Percentiles rank a stretch among this genome's conserved stretches.
Evolutionary conservation across 2,329 filamentous ascomycete species (phyloP).

Genomic region (Botrytis porri): DNA sequence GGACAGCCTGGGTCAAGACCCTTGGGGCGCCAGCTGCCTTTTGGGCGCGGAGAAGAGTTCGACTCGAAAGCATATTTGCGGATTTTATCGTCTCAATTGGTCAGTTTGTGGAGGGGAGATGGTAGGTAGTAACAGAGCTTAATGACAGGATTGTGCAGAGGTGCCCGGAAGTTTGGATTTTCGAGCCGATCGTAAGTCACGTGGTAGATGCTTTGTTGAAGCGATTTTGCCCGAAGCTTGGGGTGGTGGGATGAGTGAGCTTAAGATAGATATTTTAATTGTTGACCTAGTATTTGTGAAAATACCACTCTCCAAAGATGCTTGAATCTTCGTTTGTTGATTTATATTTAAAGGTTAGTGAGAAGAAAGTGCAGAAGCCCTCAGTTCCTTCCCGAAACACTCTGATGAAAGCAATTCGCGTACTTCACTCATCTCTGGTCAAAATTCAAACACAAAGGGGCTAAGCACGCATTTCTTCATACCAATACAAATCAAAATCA

Average conservation of each 20-base stretch:
- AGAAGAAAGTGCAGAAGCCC: neutral
- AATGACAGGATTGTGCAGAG: slow-evolving; percentile 16
- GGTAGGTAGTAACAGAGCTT: slow-evolving; percentile 16
- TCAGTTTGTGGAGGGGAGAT: slow-evolving; percentile 29
- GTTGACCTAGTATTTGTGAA: neutral
- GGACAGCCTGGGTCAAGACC: slow-evolving; percentile 53
- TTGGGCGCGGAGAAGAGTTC: slow-evolving; percentile 36
- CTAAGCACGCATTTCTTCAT: neutral
- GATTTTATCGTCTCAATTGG: slow-evolving; percentile 33
- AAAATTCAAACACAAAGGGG: neutral
- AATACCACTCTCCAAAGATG: neutral
- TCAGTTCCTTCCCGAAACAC: neutral
- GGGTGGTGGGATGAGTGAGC: neutral
- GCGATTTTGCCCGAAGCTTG: slow-evolving; percentile 6
- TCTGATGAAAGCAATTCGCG: neutral
- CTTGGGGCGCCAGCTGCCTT: slow-evolving; percentile 33
- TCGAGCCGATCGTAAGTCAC: slow-evolving; percentile 13
- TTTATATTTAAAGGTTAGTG: neutral
- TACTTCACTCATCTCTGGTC: neutral
- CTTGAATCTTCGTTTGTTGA: neutral
- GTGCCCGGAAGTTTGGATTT: slow-evolving; percentile 21
- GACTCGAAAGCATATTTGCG: slow-evolving; percentile 37
- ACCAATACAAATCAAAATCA: neutral
- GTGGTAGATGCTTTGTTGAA: neutral
- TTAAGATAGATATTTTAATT: neutral